Evolutionary conservation across 441 rosid species (phyloP).

Genomic region (Capsella rubella): DNA sequence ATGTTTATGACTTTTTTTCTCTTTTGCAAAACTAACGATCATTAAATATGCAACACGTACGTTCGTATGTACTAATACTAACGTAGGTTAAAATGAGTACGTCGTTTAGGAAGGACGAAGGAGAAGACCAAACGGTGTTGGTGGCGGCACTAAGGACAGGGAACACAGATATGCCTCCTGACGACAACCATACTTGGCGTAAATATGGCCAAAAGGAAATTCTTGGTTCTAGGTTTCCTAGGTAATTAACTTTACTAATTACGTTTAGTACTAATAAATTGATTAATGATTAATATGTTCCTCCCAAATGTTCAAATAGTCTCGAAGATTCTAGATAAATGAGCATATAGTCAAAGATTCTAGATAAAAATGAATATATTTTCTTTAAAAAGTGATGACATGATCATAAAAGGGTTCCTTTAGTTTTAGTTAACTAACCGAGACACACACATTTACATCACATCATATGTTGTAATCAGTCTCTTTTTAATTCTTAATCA

Average conservation of each 20-base stretch:
- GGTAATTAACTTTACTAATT: slow-evolving; percentile 53
- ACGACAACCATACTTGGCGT: slow-evolving; percentile 85
- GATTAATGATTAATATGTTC: neutral
- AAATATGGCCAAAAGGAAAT: slow-evolving; percentile 96
- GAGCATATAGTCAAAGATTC: slow-evolving; percentile 18
- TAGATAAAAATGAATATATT: neutral
- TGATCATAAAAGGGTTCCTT: too few species aligned
- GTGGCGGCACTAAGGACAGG: slow-evolving; percentile 70
- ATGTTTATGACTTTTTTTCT: neutral
- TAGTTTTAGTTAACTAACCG: slow-evolving; percentile 12
- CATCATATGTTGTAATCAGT: slow-evolving; percentile 35
- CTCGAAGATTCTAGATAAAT: neutral
- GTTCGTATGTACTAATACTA: neutral
- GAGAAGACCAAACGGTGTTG: slow-evolving; percentile 43
- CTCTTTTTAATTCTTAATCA: slow-evolving; percentile 30
- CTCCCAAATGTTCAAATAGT: neutral
- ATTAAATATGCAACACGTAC: neutral
- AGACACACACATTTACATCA: slow-evolving; percentile 11
- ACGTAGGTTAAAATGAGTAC: slow-evolving; percentile 12
- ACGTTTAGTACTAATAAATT: neutral
- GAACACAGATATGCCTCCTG: slow-evolving; percentile 78
- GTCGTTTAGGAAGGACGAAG: slow-evolving; percentile 50
- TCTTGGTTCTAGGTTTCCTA: slow-evolving; percentile 67
- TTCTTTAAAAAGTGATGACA: too few species aligned
- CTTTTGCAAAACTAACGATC: neutral